Conservation (phyloP, 208 protist genomes). For the Paratrypanosoma confusum region DNA sequence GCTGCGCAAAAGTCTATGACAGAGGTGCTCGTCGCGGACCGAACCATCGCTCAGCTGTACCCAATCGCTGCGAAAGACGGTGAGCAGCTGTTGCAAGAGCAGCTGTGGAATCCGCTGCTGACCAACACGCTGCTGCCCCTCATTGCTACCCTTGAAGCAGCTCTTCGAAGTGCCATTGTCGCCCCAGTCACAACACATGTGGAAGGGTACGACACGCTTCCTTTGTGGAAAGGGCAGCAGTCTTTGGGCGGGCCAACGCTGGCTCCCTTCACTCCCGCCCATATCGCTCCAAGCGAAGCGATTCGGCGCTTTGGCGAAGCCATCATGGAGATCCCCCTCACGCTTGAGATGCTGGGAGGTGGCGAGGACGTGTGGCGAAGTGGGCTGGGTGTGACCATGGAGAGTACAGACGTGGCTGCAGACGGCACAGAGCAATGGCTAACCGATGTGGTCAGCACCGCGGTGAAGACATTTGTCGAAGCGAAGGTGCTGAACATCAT, state of each 20-base stretch:
- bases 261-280: slow-evolving; percentile 15
- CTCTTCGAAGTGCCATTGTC: slow-evolving; percentile 23
- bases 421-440: slow-evolving; percentile 51
- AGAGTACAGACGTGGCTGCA: slow-evolving; percentile 36
- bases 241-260: background rate
- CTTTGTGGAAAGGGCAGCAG: slow-evolving; percentile 16
- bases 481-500: slow-evolving; percentile 30
- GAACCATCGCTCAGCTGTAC: slow-evolving; percentile 16
- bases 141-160: no score
- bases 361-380: slow-evolving; percentile 2
- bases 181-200: slow-evolving; percentile 28
- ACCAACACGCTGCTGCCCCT: no score
- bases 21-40: slow-evolving; percentile 23
- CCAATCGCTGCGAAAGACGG: slow-evolving; percentile 16
- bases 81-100: slow-evolving; percentile 12
- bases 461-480: slow-evolving; percentile 40
- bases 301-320: slow-evolving; percentile 65
- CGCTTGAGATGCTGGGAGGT: slow-evolving; percentile 38
- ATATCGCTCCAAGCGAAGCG: slow-evolving; percentile 28
- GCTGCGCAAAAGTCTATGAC: slow-evolving; percentile 17
- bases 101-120: slow-evolving; percentile 33
- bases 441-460: slow-evolving; percentile 38
- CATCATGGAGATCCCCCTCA: slow-evolving; percentile 72
- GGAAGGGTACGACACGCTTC: slow-evolving; percentile 20
- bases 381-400: slow-evolving; percentile 5